Evolutionary conservation across 2,329 filamentous ascomycete genomes (phyloP).

Genomic region (Diaporthe caulivora): DNA sequence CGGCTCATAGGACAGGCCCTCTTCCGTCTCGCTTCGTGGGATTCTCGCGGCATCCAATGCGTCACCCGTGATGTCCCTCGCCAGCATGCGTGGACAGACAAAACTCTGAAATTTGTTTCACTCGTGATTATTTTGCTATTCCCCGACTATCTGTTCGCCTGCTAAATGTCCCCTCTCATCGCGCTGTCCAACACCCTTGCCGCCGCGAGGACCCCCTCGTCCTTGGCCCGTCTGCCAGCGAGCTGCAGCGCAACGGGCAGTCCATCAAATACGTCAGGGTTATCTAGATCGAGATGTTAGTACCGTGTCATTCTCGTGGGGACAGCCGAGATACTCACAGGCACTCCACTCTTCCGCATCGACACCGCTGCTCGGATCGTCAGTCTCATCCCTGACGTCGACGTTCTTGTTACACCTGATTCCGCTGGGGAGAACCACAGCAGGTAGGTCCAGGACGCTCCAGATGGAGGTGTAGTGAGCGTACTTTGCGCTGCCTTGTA

Average conservation of each 20-base stretch:
- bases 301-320: not conserved
- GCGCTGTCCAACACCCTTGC: slow-evolving; percentile 30
- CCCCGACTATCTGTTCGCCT: not conserved
- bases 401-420: slow-evolving; percentile 21
- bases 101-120: accelerated
- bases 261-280: slow-evolving; percentile 37
- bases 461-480: slow-evolving; percentile 43
- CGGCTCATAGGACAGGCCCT: not conserved
- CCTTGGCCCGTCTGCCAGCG: slow-evolving; percentile 35
- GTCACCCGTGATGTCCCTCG: too few relatives aligned
- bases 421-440: slow-evolving; percentile 41
- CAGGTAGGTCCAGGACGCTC: slow-evolving; percentile 43
- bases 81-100: accelerated
- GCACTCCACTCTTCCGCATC: slow-evolving; percentile 34
- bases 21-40: not conserved
- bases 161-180: slow-evolving; percentile 19
- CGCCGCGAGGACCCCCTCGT: slow-evolving; percentile 37
- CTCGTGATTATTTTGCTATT: too few relatives aligned
- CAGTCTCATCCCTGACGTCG: slow-evolving; percentile 32
- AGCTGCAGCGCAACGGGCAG: slow-evolving; percentile 39
- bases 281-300: slow-evolving; percentile 17
- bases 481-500: slow-evolving; percentile 39
- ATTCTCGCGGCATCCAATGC: not conserved
- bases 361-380: slow-evolving; percentile 28
- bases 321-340: slow-evolving; percentile 14